phyloP scores from a whole-genome alignment of 2,329 filamentous ascomycete species.

The Alternaria sp. region DNA sequence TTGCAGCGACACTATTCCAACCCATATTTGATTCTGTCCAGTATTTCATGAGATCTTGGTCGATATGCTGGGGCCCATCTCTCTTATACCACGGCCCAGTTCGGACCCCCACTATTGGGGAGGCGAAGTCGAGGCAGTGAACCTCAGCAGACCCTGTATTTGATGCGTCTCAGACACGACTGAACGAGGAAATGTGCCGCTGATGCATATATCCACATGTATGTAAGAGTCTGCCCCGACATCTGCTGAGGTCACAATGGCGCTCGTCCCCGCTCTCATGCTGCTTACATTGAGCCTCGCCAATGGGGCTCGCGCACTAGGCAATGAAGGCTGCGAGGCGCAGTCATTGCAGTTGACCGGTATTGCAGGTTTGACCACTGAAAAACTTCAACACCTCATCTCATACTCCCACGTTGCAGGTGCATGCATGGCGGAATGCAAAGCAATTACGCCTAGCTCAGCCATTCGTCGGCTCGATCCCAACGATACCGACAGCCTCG shows the following conservation, averaged over 20 bases:
- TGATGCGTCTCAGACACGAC: background rate
- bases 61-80: too few relatives aligned
- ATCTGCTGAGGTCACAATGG: background rate
- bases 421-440: background rate
- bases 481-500: background rate
- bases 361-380: background rate
- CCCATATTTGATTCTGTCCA: too few relatives aligned
- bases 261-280: background rate
- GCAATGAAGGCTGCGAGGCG: background rate
- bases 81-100: background rate
- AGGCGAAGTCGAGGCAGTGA: background rate
- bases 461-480: background rate
- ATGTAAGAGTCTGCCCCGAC: background rate
- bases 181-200: background rate
- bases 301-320: background rate
- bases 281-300: background rate
- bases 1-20: too few relatives aligned
- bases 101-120: background rate
- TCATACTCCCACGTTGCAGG: background rate
- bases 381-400: background rate
- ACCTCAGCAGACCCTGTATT: background rate
- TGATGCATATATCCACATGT: background rate
- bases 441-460: background rate
- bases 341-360: background rate
- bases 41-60: too few relatives aligned